These are phyloP conservation scores for Ziziphus jujuba DNA, from an alignment of 306 rosid species.

Conservation along the genomic window DNA sequence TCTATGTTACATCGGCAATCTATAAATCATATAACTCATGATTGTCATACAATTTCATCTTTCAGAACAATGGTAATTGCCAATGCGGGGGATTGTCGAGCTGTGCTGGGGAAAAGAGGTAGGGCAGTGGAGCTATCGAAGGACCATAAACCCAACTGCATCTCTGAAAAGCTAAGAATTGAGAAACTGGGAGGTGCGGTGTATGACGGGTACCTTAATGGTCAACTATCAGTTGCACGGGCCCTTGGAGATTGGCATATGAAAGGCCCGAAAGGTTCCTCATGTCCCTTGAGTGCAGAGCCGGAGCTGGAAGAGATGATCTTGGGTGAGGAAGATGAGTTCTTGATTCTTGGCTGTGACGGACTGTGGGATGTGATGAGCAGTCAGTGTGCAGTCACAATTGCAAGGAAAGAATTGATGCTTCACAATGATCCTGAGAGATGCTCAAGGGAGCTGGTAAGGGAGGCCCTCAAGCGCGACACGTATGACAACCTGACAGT, in stretches of 20 bases:
- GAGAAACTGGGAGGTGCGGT: conserved; percentile 28
- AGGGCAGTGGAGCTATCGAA: conserved; percentile 27
- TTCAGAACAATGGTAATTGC: conserved; percentile 24
- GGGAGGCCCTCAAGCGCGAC: conserved; percentile 30
- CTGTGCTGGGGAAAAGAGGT: conserved; percentile 33
- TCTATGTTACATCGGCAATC: background rate
- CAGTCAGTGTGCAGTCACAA: conserved; percentile 31
- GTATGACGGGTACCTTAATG: conserved; percentile 28
- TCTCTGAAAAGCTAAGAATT: conserved; percentile 24
- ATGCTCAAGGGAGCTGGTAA: conserved; percentile 27
- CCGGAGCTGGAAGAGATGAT: conserved; percentile 27
- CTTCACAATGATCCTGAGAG: conserved; percentile 31
- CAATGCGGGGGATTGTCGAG: conserved; percentile 31
- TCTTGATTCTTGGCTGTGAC: conserved; percentile 29
- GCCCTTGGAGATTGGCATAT: conserved; percentile 33
- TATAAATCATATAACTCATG: background rate
- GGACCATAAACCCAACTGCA: conserved; percentile 29
- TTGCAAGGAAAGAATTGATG: conserved; percentile 26
- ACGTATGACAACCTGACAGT: conserved; percentile 27
- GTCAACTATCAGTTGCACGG: conserved; percentile 28
- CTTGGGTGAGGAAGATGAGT: conserved; percentile 28
- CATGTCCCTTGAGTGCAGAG: conserved; percentile 24
- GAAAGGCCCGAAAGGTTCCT: conserved; percentile 24
- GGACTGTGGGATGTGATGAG: conserved; percentile 35
- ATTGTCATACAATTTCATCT: conserved; percentile 1